Conservation (phyloP, 345 rosid species). For the Tarenaya hassleriana region DNA sequence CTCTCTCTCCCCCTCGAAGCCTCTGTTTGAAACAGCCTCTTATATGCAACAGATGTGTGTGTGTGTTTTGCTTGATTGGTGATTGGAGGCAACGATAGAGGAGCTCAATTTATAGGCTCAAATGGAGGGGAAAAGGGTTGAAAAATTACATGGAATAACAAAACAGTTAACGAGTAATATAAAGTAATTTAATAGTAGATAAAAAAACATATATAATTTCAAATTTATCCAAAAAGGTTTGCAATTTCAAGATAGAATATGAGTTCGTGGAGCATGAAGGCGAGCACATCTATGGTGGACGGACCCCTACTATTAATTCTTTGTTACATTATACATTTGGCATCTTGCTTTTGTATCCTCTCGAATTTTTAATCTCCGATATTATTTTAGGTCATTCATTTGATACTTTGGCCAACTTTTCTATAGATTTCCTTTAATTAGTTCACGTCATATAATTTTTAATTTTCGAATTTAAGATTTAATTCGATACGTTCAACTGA, state of each 20-base stretch:
- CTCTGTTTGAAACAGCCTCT: constrained; percentile 13
- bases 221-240: constrained; percentile 1
- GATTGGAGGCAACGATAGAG: constrained; percentile 14
- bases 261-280: constrained; percentile 30
- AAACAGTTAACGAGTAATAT: not conserved
- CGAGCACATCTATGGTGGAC: constrained; percentile 26
- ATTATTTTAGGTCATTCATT: too few relatives aligned
- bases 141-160: not conserved
- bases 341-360: constrained; percentile 29
- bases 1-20: constrained; percentile 16
- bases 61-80: constrained; percentile 18
- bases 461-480: too few relatives aligned
- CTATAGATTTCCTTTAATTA: too few relatives aligned
- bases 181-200: not conserved
- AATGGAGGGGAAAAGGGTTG: constrained; percentile 13
- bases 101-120: constrained; percentile 54
- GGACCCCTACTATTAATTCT: constrained; percentile 16
- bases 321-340: constrained; percentile 23
- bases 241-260: constrained; percentile 21
- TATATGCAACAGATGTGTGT: constrained; percentile 22
- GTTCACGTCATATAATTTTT: too few relatives aligned
- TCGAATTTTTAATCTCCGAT: too few relatives aligned
- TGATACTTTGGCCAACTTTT: too few relatives aligned
- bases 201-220: constrained; percentile 17
- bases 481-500: too few relatives aligned